Percentiles rank a stretch among this genome's conserved stretches.
Conservation (phyloP, 31 red algal genomes). For the Asparagopsis taxiformis region DNA sequence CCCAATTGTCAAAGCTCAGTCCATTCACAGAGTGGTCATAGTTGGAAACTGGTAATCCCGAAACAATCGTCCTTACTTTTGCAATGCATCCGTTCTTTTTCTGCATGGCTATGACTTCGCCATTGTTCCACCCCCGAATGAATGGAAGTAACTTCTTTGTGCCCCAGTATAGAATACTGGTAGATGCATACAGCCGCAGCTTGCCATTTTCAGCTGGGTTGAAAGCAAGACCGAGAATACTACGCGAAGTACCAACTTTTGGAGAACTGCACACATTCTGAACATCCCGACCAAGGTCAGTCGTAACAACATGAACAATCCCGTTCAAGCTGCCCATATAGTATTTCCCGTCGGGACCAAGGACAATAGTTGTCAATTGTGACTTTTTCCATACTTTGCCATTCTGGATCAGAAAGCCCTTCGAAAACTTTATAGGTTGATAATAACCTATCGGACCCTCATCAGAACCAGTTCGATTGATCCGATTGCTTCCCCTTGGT, state of each 20-base stretch:
- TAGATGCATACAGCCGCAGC: constrained; percentile 42
- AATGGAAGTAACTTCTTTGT: constrained; percentile 45
- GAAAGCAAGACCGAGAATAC: constrained; percentile 70
- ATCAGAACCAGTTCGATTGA: neutral
- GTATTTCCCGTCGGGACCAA: constrained; percentile 72
- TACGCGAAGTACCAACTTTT: constrained; percentile 29
- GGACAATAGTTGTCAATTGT: constrained; percentile 44
- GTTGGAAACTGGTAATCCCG: constrained; percentile 80
- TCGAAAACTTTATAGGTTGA: constrained; percentile 45
- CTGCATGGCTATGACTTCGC: constrained; percentile 43
- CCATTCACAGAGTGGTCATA: constrained; percentile 81
- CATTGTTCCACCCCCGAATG: constrained; percentile 64
- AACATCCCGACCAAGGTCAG: constrained; percentile 16
- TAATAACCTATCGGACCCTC: constrained; percentile 50
- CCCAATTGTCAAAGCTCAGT: constrained; percentile 54
- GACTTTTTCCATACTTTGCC: constrained; percentile 27
- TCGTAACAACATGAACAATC: constrained; percentile 52
- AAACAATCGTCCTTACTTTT: constrained; percentile 30
- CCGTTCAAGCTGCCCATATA: constrained; percentile 64
- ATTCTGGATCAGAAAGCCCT: constrained; percentile 37
- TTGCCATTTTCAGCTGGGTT: constrained; percentile 51
- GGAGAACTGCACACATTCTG: constrained; percentile 45
- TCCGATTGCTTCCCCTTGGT: constrained; percentile 7
- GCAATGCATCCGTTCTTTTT: constrained; percentile 28
- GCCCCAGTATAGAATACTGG: constrained; percentile 63